These are phyloP conservation scores for Epichloe brachyelytri DNA, from an alignment of 2,329 filamentous ascomycete species.

Conservation along the genomic window DNA sequence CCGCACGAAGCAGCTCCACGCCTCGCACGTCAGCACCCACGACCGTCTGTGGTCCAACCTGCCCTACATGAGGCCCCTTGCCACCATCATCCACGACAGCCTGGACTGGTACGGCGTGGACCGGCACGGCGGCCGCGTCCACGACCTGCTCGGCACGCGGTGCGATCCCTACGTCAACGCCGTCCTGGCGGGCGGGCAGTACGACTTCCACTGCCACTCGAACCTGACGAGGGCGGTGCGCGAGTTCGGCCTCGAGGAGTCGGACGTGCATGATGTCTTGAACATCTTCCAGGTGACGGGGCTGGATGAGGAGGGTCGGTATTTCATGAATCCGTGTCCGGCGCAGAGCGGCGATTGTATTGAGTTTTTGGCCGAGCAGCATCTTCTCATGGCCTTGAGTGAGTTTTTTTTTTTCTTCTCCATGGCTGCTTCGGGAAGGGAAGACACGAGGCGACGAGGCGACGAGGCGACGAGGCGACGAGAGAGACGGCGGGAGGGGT, in stretches of 20 bases:
- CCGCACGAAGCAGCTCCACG: conserved; percentile 66
- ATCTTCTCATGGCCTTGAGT: conserved; percentile 51
- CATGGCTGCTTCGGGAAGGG: not conserved
- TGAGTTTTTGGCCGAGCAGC: conserved; percentile 70
- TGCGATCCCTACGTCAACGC: conserved; percentile 78
- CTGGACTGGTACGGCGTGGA: conserved; percentile 48
- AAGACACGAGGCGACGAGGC: too few species aligned
- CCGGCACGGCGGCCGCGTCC: conserved; percentile 52
- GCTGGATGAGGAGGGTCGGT: conserved; percentile 55
- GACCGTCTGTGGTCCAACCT: conserved; percentile 69
- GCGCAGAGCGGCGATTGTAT: conserved; percentile 45
- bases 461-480: too few species aligned
- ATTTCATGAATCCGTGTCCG: conserved; percentile 60
- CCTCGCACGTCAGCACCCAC: conserved; percentile 56
- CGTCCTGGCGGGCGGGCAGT: conserved; percentile 55
- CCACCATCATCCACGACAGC: conserved; percentile 58
- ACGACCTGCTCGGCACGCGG: conserved; percentile 70
- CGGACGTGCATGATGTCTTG: conserved; percentile 72
- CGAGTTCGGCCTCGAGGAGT: conserved; percentile 54
- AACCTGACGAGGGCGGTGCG: conserved; percentile 64
- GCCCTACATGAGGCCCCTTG: conserved; percentile 63
- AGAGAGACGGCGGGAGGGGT: too few species aligned
- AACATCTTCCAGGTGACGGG: conserved; percentile 82
- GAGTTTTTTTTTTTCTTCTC: conserved; percentile 10
- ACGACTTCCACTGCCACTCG: conserved; percentile 75